Evolutionary conservation across 2,329 filamentous ascomycete genomes (phyloP), one percentile per base, ranked within the genome.

Genomic region (Huntiella savannae): DNA sequence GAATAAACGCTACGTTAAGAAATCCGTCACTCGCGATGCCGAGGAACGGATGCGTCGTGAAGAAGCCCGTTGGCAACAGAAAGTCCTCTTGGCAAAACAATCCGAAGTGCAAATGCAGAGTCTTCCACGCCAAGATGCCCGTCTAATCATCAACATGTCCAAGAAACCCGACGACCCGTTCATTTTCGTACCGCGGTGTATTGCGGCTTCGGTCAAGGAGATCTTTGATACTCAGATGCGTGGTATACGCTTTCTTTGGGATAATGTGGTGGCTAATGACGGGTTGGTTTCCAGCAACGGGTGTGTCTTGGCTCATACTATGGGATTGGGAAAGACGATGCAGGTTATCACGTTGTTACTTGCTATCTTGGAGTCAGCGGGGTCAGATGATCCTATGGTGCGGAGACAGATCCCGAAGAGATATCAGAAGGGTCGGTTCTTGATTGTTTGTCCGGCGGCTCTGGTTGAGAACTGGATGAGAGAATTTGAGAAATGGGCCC

Each of bases 271-370:
- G 4, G 68, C 70, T 32, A 70, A 64, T 1, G 63, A 68, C 3
- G 63, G 65, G 4, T 17, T 43, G 7, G 40, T 44, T 13, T 49
- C 48, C 4, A 68, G 69, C 13, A 77, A 86, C 59, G 86, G 86
- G 2, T 92, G 83, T 56, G 68, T 93, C 10, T 67, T 94, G 15
- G 82, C 86, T 4, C 86, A 94, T 58, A 84, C 82, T 0, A 94
- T 94, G 86, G 87, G 87, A 1, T 63, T 94, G 2, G 86, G 86
- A 12, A 95, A 94, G 63, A 92, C 86, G 0, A 85, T 93, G 78
- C 86, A 94, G 62, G 74, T 85, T 4, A 84, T 94, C 49, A 82
- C 84, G 1, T 64, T 94, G n/a, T 69, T 95, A 4, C 70, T 82
- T 12, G 77, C 82, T 0, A 72, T 94, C 50, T 68, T 76, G 4